Base-by-base conservation (phyloP, 805 yeast species). In the Jamesozyma piceae region DNA sequence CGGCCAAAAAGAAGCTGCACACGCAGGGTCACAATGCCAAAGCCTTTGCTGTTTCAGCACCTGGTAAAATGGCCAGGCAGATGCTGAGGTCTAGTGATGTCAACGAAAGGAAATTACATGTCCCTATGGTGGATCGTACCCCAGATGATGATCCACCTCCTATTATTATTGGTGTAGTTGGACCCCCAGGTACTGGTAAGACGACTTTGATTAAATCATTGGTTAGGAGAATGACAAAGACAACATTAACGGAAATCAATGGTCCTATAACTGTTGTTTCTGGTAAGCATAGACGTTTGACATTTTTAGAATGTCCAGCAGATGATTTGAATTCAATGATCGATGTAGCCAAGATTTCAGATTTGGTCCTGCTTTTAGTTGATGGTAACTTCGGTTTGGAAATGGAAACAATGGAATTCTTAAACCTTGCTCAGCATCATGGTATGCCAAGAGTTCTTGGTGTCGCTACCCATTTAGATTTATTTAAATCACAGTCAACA, bases 321-420 rank as follows among this genome's bases (percentile, higher is more conserved):
- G 90, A 89, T 54, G 98, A 92, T 62, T 66, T 92, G 58, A 89
- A 87, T 62, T 81, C 96, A 6, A 92, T 94, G 97, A 78, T 89
- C 35, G 99, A 92, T 66, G 78, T 92, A 31, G 95, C 97, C 22
- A 92, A 92, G 57, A 79, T 89, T 44, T 95, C 97, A 0, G 99
- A 92, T 64, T 71, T 92, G 48, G 95, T 94, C 9, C 70, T 92
- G 38, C 62, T 92, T 47, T 67, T 92, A 73, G 78, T 92, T 46
- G 99, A 92, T 68, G 97, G 98, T 45, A 92, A 92, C 62, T 92
- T 87, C 61, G 99, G 99, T 6, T 78, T 92, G 46, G 99, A 92
- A 69, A 92, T 92, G 99, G 99, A 92, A 65, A 92, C 98, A 8
- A 94, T 92, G 97, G 99, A 92, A 65, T 92, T 92, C 58, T 71